Conservation (phyloP, 139 green algal genomes). For the Picocystis salinarum region DNA sequence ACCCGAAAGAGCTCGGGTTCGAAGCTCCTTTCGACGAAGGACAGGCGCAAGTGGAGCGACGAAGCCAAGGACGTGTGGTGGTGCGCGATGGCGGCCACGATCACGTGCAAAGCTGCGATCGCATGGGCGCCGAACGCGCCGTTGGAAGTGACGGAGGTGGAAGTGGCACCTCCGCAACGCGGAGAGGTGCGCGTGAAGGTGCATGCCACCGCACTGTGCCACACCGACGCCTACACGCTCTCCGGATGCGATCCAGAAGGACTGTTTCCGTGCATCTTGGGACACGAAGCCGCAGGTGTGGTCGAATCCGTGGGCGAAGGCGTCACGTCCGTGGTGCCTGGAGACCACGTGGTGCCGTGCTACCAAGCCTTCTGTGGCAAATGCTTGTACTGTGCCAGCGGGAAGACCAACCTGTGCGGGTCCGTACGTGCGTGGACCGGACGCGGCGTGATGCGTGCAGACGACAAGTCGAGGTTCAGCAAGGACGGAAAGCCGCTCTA, state of each 20-base stretch:
- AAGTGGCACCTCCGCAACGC: background rate
- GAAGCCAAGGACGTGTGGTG: too few relatives aligned
- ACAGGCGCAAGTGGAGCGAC: too few relatives aligned
- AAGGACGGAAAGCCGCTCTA: slow-evolving; percentile 65
- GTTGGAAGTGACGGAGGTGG: background rate
- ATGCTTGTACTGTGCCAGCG: slow-evolving; percentile 86
- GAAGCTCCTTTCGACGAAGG: too few relatives aligned
- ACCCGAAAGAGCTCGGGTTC: too few relatives aligned
- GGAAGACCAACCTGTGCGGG: slow-evolving; percentile 83
- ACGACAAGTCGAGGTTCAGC: slow-evolving; percentile 56
- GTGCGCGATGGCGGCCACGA: too few relatives aligned
- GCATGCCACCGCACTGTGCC: slow-evolving; percentile 58
- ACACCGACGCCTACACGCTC: slow-evolving; percentile 89
- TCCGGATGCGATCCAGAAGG: slow-evolving; percentile 52
- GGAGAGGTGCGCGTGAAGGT: slow-evolving; percentile 2
- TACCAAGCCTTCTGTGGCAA: slow-evolving; percentile 75
- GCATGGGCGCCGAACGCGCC: slow-evolving; percentile 1
- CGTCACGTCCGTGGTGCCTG: slow-evolving; percentile 30
- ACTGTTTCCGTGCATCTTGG: slow-evolving; percentile 90
- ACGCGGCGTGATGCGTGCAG: slow-evolving; percentile 73
- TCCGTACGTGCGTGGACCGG: slow-evolving; percentile 62
- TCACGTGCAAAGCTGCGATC: slow-evolving; percentile 2
- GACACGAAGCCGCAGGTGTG: slow-evolving; percentile 64
- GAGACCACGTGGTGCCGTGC: slow-evolving; percentile 87
- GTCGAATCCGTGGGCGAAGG: slow-evolving; percentile 42